phyloP scores from a whole-genome alignment of 371 early-diverging fungal genomes.

The Mortierella sp. region DNA sequence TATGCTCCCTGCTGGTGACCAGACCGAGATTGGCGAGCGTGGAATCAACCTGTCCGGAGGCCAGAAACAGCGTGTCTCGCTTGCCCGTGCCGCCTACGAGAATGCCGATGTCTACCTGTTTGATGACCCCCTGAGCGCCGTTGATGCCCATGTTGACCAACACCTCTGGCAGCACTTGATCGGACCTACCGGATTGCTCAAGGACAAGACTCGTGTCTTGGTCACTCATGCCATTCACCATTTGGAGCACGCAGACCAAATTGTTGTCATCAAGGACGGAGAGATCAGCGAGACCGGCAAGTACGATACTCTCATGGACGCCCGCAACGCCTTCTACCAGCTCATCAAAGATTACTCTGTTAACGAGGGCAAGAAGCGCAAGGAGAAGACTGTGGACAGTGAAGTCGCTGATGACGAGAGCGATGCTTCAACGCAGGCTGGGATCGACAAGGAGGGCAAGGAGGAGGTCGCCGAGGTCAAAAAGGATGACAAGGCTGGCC shows the following conservation, averaged over 20 bases:
- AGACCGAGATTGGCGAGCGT: conserved; percentile 64
- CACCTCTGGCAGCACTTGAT: conserved; percentile 49
- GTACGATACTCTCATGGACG: conserved; percentile 62
- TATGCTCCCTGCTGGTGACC: conserved; percentile 70
- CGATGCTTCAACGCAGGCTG: conserved; percentile 15
- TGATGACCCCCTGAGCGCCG: conserved; percentile 72
- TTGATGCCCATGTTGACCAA: conserved; percentile 60
- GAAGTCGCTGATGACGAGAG: background rate
- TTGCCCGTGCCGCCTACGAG: conserved; percentile 59
- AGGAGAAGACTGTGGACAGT: background rate
- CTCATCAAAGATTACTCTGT: conserved; percentile 30
- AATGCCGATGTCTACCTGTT: conserved; percentile 63
- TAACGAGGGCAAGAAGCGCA: conserved; percentile 8
- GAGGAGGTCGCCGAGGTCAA: conserved; percentile 61
- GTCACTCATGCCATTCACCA: conserved; percentile 60
- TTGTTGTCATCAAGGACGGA: conserved; percentile 68
- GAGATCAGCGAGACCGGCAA: conserved; percentile 66
- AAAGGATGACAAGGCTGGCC: conserved; percentile 56
- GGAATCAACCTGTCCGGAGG: conserved; percentile 65
- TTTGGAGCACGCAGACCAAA: conserved; percentile 57
- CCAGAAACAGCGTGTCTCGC: conserved; percentile 61
- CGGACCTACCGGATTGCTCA: conserved; percentile 70
- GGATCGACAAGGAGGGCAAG: conserved; percentile 47
- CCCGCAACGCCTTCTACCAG: conserved; percentile 27
- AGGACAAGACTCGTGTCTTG: conserved; percentile 61